A percentile compares a stretch with the other conserved stretches of the same genome.
phyloP scores from a whole-genome alignment of 352 stramenopile genomes.

The Phytophthora multivora region DNA sequence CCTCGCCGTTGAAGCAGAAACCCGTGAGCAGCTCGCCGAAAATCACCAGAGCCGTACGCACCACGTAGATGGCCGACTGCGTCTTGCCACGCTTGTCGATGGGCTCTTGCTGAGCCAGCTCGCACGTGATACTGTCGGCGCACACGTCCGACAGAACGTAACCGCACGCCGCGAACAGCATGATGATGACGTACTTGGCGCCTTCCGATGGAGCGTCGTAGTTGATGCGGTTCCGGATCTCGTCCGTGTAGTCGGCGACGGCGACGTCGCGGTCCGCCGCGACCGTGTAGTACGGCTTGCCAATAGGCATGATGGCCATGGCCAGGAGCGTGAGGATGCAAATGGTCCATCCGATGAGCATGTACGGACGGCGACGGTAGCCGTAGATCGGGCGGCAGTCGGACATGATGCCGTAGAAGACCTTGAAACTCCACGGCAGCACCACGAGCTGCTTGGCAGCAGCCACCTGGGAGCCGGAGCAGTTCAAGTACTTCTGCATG shows the following conservation, averaged over 20 bases:
- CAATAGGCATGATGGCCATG: constrained; percentile 49
- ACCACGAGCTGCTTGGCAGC: constrained; percentile 39
- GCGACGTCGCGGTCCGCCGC: constrained; percentile 22
- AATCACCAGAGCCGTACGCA: constrained; percentile 40
- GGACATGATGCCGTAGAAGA: constrained; percentile 66
- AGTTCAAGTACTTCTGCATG: constrained; percentile 55
- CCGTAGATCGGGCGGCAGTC: constrained; percentile 61
- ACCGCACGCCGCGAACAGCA: constrained; percentile 72
- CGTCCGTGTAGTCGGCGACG: constrained; percentile 28
- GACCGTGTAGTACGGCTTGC: constrained; percentile 53
- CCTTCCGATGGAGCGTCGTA: constrained; percentile 33
- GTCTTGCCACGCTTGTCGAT: constrained; percentile 41
- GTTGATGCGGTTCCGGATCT: constrained; percentile 38
- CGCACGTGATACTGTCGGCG: constrained; percentile 57
- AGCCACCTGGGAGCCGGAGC: constrained; percentile 30
- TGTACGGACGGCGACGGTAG: constrained; percentile 66
- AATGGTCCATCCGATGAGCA: constrained; percentile 61
- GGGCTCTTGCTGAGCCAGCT: constrained; percentile 54
- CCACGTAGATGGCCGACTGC: constrained; percentile 53
- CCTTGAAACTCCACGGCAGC: constrained; percentile 67
- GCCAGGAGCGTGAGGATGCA: constrained; percentile 48
- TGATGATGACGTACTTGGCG: constrained; percentile 66
- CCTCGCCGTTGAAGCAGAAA: constrained; percentile 56
- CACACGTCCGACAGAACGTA: constrained; percentile 83
- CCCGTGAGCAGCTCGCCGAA: constrained; percentile 42